Conservation (phyloP, 179 eudicot genomes). For the Spergularia azorica region DNA sequence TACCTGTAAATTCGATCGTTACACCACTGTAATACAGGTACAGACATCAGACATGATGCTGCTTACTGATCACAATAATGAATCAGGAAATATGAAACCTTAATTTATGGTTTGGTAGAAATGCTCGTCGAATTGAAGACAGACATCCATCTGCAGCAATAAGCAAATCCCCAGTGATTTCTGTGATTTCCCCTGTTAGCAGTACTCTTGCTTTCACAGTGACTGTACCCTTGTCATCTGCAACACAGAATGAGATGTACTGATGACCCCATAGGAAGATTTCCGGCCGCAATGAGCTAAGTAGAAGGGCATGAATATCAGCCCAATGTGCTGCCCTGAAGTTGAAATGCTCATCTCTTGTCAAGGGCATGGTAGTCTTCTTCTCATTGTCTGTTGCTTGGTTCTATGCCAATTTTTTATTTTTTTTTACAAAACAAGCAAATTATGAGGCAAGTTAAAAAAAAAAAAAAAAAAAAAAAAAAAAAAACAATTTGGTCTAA, state of each 20-base stretch:
- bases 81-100: conserved; percentile 44
- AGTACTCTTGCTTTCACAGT: conserved; percentile 43
- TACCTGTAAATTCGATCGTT: conserved; percentile 40
- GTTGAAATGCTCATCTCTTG: conserved; percentile 75
- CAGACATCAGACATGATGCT: no score
- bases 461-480: not conserved
- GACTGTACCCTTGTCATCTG: conserved; percentile 49
- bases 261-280: conserved; percentile 69
- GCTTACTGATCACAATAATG: not conserved
- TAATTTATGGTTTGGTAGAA: conserved; percentile 61
- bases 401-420: conserved; percentile 42
- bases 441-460: not conserved
- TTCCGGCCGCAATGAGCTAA: conserved; percentile 46
- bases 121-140: conserved; percentile 58
- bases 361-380: conserved; percentile 37
- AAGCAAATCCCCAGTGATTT: conserved; percentile 63
- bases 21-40: not conserved
- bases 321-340: conserved; percentile 82
- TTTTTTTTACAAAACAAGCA: not conserved
- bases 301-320: conserved; percentile 74
- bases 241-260: conserved; percentile 50
- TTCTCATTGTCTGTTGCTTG: conserved; percentile 49
- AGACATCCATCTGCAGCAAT: conserved; percentile 92
- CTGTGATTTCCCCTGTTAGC: conserved; percentile 46
- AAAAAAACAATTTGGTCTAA: no score